These are phyloP conservation scores for Dendrocalamus latiflorus DNA, from an alignment of 202 grass and related monocot species.

Conservation along the genomic window DNA sequence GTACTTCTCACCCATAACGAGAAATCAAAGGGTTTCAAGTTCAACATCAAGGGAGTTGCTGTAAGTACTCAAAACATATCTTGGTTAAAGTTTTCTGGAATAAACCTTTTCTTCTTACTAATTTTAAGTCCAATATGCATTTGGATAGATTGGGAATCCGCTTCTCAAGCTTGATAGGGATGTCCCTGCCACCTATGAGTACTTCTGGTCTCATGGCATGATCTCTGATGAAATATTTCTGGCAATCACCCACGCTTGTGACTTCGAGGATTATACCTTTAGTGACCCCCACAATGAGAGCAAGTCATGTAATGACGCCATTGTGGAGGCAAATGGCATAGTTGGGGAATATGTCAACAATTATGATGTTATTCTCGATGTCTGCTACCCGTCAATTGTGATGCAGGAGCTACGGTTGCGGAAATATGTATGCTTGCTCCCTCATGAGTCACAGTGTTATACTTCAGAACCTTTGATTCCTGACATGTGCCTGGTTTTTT, in stretches of 20 bases:
- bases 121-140: no score
- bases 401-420: slow-evolving; percentile 81
- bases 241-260: slow-evolving; percentile 56
- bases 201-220: slow-evolving; percentile 99
- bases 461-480: slow-evolving; percentile 4
- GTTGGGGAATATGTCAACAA: slow-evolving; percentile 84
- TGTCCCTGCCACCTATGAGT: slow-evolving; percentile 74
- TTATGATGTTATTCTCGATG: slow-evolving; percentile 87
- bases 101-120: no score
- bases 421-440: slow-evolving; percentile 71
- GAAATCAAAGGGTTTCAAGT: slow-evolving; percentile 86
- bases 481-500: no score
- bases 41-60: slow-evolving; percentile 92
- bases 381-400: slow-evolving; percentile 92
- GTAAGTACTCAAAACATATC: no score
- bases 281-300: slow-evolving; percentile 61
- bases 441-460: background rate
- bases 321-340: slow-evolving; percentile 43
- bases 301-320: slow-evolving; percentile 74
- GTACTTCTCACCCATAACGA: slow-evolving; percentile 75
- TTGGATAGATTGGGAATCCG: slow-evolving; percentile 89
- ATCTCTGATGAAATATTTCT: slow-evolving; percentile 92
- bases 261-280: slow-evolving; percentile 93
- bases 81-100: no score
- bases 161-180: slow-evolving; percentile 92